Conservation (phyloP, 257 asterid species). For the Fraxinus pennsylvanica region DNA sequence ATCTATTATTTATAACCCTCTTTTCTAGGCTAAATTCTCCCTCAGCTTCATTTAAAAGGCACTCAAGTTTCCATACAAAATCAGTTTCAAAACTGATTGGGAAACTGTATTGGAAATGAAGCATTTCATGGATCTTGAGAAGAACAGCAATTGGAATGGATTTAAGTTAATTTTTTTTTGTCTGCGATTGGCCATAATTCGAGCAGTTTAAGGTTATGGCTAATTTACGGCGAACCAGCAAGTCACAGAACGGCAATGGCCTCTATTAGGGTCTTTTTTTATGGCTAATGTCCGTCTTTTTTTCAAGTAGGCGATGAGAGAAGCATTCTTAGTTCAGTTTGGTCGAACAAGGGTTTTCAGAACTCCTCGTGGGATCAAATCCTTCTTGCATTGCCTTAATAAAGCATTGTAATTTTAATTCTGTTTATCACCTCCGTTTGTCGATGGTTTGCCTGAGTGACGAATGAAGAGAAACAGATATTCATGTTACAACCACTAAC, state of each 20-base stretch:
- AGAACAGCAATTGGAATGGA: conserved; percentile 23
- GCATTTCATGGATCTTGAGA: conserved; percentile 38
- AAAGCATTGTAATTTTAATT: not conserved
- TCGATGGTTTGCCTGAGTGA: too few species aligned
- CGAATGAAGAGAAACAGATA: too few species aligned
- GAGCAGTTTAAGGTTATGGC: conserved; percentile 21
- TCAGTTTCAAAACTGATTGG: not conserved
- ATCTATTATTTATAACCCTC: conserved; percentile 26
- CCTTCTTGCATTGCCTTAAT: not conserved
- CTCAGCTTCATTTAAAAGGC: conserved; percentile 15
- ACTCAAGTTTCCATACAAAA: not conserved
- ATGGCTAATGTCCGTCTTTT: conserved; percentile 33
- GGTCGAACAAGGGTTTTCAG: not conserved
- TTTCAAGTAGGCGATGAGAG: not conserved
- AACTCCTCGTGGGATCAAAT: not conserved
- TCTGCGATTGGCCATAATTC: conserved; percentile 21
- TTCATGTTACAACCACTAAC: too few species aligned
- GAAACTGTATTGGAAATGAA: conserved; percentile 37
- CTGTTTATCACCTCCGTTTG: not conserved
- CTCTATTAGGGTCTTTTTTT: conserved; percentile 48
- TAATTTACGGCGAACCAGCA: conserved; percentile 48
- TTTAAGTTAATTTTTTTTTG: conserved; percentile 29
- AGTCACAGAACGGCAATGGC: conserved; percentile 64
- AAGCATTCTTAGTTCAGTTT: not conserved
- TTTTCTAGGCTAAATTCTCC: conserved; percentile 11